phyloP scores from a whole-genome alignment of 371 early-diverging fungal genomes.

The Rhizopus stolonifer region DNA sequence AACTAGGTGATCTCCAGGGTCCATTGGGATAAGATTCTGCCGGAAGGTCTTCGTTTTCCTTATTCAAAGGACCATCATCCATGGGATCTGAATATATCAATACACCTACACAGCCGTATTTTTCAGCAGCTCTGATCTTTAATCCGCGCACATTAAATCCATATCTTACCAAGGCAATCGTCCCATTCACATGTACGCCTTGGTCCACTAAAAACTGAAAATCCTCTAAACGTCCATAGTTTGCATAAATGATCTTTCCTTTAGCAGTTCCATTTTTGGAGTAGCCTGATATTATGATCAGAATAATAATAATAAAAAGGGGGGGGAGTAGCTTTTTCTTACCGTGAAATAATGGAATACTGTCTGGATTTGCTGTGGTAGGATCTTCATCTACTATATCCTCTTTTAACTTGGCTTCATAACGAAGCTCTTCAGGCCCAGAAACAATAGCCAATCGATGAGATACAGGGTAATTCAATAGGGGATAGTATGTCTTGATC shows the following conservation, averaged over 20 bases:
- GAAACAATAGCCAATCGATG: slow-evolving; percentile 56
- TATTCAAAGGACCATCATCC: slow-evolving; percentile 49
- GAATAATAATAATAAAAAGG: too few relatives aligned
- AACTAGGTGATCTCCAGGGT: slow-evolving; percentile 60
- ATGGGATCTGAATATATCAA: slow-evolving; percentile 60
- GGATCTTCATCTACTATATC: slow-evolving; percentile 45
- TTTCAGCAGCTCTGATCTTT: slow-evolving; percentile 62
- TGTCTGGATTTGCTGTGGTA: slow-evolving; percentile 42
- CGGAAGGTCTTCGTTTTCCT: slow-evolving; percentile 15
- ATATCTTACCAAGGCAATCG: slow-evolving; percentile 60
- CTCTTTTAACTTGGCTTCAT: slow-evolving; percentile 55
- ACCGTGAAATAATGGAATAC: slow-evolving; percentile 62
- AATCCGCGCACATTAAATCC: slow-evolving; percentile 59
- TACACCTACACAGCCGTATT: slow-evolving; percentile 55
- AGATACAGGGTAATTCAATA: slow-evolving; percentile 54
- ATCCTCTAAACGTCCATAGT: slow-evolving; percentile 61
- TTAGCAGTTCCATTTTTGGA: slow-evolving; percentile 59
- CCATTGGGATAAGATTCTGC: slow-evolving; percentile 58
- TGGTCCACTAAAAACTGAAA: slow-evolving; percentile 45
- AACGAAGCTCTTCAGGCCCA: slow-evolving; percentile 43
- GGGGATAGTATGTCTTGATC: slow-evolving; percentile 57
- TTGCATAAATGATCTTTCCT: slow-evolving; percentile 62
- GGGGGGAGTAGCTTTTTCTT: not conserved
- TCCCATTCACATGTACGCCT: slow-evolving; percentile 48
- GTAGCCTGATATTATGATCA: slow-evolving; percentile 24